These are phyloP conservation scores for Citropsis articulata DNA, from an alignment of 345 rosid genomes.

Conservation along the genomic window DNA sequence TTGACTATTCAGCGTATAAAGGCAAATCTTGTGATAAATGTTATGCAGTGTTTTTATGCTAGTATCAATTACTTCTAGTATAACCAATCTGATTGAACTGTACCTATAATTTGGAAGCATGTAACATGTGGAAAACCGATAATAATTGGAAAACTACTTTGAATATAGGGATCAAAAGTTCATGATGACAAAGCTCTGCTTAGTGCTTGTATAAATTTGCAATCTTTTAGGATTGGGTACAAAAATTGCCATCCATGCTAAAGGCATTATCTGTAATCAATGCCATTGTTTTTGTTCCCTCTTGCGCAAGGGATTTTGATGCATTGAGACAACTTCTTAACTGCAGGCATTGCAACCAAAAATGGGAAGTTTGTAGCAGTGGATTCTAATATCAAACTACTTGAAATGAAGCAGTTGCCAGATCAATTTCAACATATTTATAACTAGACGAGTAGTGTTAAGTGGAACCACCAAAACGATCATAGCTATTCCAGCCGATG, in stretches of 20 bases:
- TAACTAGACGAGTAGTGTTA: neutral
- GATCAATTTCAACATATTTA: neutral
- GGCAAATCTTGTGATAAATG: no score
- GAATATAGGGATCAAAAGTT: neutral
- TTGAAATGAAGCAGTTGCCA: neutral
- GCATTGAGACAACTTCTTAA: no score
- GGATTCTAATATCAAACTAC: neutral
- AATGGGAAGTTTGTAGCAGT: no score
- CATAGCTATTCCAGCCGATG: neutral
- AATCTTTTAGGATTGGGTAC: neutral
- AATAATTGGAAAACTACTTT: neutral
- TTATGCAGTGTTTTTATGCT: neutral
- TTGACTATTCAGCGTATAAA: no score
- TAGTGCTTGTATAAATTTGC: neutral
- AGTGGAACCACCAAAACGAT: neutral
- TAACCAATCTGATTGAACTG: neutral
- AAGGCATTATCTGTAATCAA: neutral
- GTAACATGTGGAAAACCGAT: neutral
- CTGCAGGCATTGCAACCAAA: no score
- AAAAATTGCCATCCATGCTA: neutral
- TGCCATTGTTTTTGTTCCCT: neutral
- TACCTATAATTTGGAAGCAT: neutral
- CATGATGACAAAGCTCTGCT: neutral
- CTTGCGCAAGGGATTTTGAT: neutral
- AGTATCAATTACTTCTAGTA: neutral